Conservation (phyloP, 257 asterid genomes). For the Gentiana dahurica region DNA sequence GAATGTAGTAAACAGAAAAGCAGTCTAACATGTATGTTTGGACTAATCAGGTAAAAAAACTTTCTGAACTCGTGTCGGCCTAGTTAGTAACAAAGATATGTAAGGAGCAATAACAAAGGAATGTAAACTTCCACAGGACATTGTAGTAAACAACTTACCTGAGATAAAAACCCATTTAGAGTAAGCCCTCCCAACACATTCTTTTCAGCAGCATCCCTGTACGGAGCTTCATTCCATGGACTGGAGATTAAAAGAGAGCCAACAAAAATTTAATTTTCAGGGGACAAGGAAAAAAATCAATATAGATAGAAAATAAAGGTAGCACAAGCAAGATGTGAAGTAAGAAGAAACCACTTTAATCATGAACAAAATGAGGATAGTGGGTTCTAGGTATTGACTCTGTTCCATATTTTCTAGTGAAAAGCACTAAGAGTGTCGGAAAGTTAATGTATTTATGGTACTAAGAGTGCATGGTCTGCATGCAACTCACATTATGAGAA, state of each 20-base stretch:
- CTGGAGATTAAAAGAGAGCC: constrained; percentile 24
- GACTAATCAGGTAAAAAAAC: not conserved
- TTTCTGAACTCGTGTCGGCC: too few species aligned
- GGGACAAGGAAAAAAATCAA: constrained; percentile 1
- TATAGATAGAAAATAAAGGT: not conserved
- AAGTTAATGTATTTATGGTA: too few species aligned
- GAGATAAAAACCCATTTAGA: constrained; percentile 70
- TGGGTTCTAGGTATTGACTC: too few species aligned
- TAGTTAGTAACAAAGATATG: too few species aligned
- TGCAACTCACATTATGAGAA: too few species aligned
- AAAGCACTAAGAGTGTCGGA: too few species aligned
- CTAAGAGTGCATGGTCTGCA: too few species aligned
- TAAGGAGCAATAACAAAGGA: not conserved
- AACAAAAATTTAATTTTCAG: not conserved
- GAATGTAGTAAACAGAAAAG: not conserved
- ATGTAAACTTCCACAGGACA: not conserved
- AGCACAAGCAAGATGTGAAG: not conserved
- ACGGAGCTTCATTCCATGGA: constrained; percentile 89
- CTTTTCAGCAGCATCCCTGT: constrained; percentile 72
- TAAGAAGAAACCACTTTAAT: not conserved
- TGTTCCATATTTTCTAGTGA: too few species aligned
- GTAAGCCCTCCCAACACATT: constrained; percentile 82
- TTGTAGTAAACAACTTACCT: constrained; percentile 32
- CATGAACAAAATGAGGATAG: too few species aligned
- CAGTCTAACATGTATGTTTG: not conserved